Evolutionary conservation across 805 yeast species (phyloP).

Genomic region (Wickerhamiella galacta): DNA sequence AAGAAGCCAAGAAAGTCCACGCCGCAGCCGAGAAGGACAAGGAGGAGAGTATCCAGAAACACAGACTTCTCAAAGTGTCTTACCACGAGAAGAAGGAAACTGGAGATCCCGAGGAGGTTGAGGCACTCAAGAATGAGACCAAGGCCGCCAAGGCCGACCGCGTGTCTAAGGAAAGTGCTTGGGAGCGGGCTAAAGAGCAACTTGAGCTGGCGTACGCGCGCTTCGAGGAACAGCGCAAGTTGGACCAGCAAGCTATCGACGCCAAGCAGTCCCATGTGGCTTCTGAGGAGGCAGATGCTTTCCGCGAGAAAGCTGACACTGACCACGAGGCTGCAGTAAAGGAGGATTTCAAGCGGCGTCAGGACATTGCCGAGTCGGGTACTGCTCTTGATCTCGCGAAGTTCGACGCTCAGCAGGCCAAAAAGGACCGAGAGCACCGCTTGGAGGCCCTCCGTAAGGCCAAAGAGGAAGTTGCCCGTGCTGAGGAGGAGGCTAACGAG

Average conservation of each 20-base stretch:
- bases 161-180: neutral
- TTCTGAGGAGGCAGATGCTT: neutral
- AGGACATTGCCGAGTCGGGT: neutral
- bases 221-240: too few relatives aligned
- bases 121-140: neutral
- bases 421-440: slow-evolving; percentile 4
- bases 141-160: slow-evolving; percentile 1
- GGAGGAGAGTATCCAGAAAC: slow-evolving; percentile 3
- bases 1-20: slow-evolving; percentile 4
- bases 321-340: slow-evolving; percentile 4
- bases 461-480: slow-evolving; percentile 9
- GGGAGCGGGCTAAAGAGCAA: neutral
- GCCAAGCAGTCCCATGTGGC: neutral
- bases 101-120: neutral
- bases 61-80: slow-evolving; percentile 3
- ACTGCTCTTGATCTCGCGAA: neutral
- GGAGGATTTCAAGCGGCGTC: neutral
- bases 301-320: slow-evolving; percentile 3
- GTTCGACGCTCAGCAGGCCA: slow-evolving; percentile 2
- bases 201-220: neutral
- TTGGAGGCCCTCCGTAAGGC: slow-evolving; percentile 4
- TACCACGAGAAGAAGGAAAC: slow-evolving; percentile 4
- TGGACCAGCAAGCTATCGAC: neutral
- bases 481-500: slow-evolving; percentile 13
- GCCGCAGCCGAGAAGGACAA: slow-evolving; percentile 1